Conservation (phyloP, 805 yeast species). For the Cyberlindnera saturnus region DNA sequence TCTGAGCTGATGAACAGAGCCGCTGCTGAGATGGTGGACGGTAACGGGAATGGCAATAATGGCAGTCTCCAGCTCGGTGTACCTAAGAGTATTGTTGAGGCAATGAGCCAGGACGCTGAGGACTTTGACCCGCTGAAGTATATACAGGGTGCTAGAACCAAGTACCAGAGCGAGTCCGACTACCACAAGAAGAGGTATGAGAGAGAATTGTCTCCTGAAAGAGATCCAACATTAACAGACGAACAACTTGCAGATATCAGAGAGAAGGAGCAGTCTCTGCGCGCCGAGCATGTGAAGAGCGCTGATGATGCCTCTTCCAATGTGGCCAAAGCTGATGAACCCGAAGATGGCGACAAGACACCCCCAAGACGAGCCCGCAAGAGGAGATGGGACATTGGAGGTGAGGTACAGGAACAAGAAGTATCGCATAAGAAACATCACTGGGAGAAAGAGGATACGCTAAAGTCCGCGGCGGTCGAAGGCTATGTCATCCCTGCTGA, state of each 20-base stretch:
- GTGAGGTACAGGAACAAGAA: slow-evolving; percentile 5
- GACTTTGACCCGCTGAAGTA: slow-evolving; percentile 27
- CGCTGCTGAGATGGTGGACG: too few species aligned
- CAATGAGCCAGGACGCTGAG: slow-evolving; percentile 7
- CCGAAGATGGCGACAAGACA: slow-evolving; percentile 18
- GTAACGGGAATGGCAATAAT: too few species aligned
- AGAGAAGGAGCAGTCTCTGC: slow-evolving; percentile 28
- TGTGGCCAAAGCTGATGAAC: slow-evolving; percentile 22
- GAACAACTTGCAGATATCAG: slow-evolving; percentile 37
- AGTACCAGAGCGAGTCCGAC: slow-evolving; percentile 35
- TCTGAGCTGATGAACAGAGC: not conserved
- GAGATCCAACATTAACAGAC: slow-evolving; percentile 31
- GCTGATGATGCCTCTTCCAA: too few species aligned
- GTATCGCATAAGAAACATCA: slow-evolving; percentile 12
- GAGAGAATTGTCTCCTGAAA: slow-evolving; percentile 24
- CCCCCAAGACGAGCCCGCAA: slow-evolving; percentile 22
- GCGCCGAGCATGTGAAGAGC: too few species aligned
- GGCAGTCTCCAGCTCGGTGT: slow-evolving; percentile 18
- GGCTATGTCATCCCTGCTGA: slow-evolving; percentile 52
- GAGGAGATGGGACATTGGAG: slow-evolving; percentile 22
- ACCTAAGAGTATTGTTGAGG: slow-evolving; percentile 27
- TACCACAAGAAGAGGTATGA: slow-evolving; percentile 40
- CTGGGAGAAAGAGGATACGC: slow-evolving; percentile 6
- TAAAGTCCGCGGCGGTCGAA: not conserved
- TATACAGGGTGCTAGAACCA: slow-evolving; percentile 22